Evolutionary conservation across 176 grass and related monocot genomes (phyloP).

Genomic region (Musa beccarii): DNA sequence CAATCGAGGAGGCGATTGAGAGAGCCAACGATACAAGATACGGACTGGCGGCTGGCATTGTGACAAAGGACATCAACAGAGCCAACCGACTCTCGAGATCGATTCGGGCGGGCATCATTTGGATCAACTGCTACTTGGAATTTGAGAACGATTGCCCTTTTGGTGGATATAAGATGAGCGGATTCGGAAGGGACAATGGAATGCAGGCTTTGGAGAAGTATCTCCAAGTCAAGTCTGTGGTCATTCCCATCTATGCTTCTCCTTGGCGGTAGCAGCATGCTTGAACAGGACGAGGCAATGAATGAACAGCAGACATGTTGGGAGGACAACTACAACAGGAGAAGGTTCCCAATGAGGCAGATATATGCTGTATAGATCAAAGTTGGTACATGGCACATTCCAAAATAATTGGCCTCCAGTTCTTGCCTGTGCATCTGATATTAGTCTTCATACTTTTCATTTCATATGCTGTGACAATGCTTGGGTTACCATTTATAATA

Average conservation of each 20-base stretch:
- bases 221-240: conserved; percentile 4
- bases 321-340: too few relatives aligned
- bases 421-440: too few relatives aligned
- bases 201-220: neutral
- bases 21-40: conserved; percentile 2
- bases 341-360: too few relatives aligned
- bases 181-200: conserved; percentile 1
- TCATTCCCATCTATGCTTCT: neutral
- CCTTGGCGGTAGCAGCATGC: neutral
- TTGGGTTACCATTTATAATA: too few relatives aligned
- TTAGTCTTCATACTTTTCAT: too few relatives aligned
- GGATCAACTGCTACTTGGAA: conserved; percentile 1
- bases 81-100: conserved; percentile 9
- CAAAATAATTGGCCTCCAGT: too few relatives aligned
- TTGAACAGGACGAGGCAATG: too few relatives aligned
- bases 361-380: too few relatives aligned
- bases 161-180: conserved; percentile 9
- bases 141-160: neutral
- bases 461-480: too few relatives aligned
- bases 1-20: conserved; percentile 6
- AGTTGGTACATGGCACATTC: too few relatives aligned
- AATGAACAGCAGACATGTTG: too few relatives aligned
- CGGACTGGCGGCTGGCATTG: neutral
- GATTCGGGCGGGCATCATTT: neutral
- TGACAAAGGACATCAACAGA: conserved; percentile 3